Percentiles rank a stretch among this genome's conserved stretches.
Evolutionary conservation across 2,329 filamentous ascomycete species (phyloP).

Genomic region (Chaetomium sp.): DNA sequence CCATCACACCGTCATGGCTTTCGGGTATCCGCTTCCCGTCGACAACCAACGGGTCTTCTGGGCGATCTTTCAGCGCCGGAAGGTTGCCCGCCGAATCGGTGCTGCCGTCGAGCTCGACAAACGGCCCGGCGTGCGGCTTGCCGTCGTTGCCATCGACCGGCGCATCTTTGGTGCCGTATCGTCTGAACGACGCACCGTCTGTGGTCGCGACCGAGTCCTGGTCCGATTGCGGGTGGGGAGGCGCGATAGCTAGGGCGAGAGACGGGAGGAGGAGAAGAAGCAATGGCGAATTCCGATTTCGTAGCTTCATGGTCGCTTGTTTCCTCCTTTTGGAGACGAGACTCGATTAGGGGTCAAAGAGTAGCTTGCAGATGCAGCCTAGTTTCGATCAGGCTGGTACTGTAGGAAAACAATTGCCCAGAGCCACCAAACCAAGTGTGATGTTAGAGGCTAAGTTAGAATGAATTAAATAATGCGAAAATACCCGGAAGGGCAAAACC

Average conservation of each 20-base stretch:
- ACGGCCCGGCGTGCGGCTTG: conserved; percentile 84
- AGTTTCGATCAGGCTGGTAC: too few species aligned
- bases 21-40: conserved; percentile 57
- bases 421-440: neutral
- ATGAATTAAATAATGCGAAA: neutral
- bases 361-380: too few species aligned
- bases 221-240: conserved; percentile 24
- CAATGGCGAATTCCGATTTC: conserved; percentile 46
- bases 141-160: conserved; percentile 91
- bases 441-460: neutral
- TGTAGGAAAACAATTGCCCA: too few species aligned
- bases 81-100: conserved; percentile 31
- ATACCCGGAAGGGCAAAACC: neutral
- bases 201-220: conserved; percentile 24
- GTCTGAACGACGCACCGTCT: conserved; percentile 23
- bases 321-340: neutral
- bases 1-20: conserved; percentile 80
- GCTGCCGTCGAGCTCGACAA: conserved; percentile 49
- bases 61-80: conserved; percentile 44
- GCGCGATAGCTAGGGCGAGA: conserved; percentile 41
- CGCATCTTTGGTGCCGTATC: conserved; percentile 60
- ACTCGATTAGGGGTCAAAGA: too few species aligned
- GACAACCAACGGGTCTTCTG: conserved; percentile 45
- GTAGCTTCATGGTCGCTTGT: conserved; percentile 50
- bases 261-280: conserved; percentile 55